Percentiles rank a stretch among this genome's conserved stretches.
Conservation (phyloP, 257 asterid genomes). For the Vinca minor region DNA sequence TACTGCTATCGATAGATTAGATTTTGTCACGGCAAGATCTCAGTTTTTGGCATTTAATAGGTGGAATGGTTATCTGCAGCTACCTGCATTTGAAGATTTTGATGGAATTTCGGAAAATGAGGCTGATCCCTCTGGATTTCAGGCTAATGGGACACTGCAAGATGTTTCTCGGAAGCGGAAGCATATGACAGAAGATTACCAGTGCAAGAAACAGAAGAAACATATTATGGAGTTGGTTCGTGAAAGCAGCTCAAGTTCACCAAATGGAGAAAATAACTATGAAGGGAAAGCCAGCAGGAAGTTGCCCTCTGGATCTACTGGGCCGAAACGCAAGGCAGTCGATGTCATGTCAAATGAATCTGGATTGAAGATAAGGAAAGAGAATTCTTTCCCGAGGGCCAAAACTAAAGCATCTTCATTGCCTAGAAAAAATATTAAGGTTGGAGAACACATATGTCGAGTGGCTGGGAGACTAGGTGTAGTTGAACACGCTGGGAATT, state of each 20-base stretch:
- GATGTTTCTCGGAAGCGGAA: constrained; percentile 28
- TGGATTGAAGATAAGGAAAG: constrained; percentile 14
- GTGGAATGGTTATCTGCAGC: constrained; percentile 49
- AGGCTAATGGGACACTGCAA: constrained; percentile 16
- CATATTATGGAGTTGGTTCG: constrained; percentile 26
- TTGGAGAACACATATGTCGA: constrained; percentile 7
- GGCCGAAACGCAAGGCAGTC: constrained; percentile 15
- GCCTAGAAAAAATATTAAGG: constrained; percentile 4
- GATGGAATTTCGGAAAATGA: constrained; percentile 28
- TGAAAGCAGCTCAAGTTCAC: constrained; percentile 24
- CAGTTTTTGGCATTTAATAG: constrained; percentile 49
- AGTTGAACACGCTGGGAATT: constrained; percentile 2
- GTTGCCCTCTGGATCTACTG: constrained; percentile 12
- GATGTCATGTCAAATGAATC: constrained; percentile 10
- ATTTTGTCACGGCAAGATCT: constrained; percentile 34
- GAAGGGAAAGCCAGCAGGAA: constrained; percentile 19
- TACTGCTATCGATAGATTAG: constrained; percentile 29
- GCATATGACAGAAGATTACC: constrained; percentile 18
- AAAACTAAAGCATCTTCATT: constrained; percentile 2
- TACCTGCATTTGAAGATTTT: constrained; percentile 31
- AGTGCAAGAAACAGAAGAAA: constrained; percentile 26
- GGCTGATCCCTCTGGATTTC: constrained; percentile 16
- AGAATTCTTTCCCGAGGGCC: background rate
- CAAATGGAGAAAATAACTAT: constrained; percentile 17
- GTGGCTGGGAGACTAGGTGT: constrained; percentile 11